A percentile compares a stretch with the other conserved stretches of the same genome.
phyloP scores from a whole-genome alignment of 2,329 filamentous ascomycete species.

The Aspergillus arachidicola region DNA sequence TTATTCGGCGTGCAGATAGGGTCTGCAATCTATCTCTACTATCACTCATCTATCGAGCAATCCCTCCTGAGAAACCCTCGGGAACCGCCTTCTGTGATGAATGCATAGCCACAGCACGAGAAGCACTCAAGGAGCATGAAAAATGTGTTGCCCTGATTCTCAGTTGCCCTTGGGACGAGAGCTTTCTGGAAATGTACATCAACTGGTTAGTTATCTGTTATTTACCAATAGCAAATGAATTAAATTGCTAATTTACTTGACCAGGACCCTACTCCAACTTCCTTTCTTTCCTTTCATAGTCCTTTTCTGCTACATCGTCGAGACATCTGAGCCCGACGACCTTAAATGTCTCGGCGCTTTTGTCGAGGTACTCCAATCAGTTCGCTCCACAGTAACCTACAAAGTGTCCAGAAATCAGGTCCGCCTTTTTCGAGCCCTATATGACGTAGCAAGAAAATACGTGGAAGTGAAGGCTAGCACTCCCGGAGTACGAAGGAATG shows the following conservation, averaged over 20 bases:
- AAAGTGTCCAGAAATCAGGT: slow-evolving; percentile 9
- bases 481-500: background rate
- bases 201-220: slow-evolving; percentile 6
- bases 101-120: slow-evolving; percentile 15
- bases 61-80: slow-evolving; percentile 11
- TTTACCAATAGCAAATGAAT: background rate
- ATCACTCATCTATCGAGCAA: slow-evolving; percentile 16
- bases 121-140: slow-evolving; percentile 12
- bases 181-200: slow-evolving; percentile 14
- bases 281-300: slow-evolving; percentile 21
- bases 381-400: background rate
- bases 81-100: slow-evolving; percentile 5
- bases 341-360: slow-evolving; percentile 12
- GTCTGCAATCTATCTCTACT: slow-evolving; percentile 7
- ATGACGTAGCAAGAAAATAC: slow-evolving; percentile 16
- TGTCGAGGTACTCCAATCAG: slow-evolving; percentile 12
- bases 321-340: slow-evolving; percentile 16
- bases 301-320: slow-evolving; percentile 19
- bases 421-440: slow-evolving; percentile 15
- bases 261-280: background rate
- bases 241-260: background rate
- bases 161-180: background rate
- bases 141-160: slow-evolving; percentile 13
- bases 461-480: slow-evolving; percentile 10
- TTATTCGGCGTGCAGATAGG: background rate